A percentile compares a stretch with the other conserved stretches of the same genome.
phyloP scores from a whole-genome alignment of 202 grass and related monocot genomes.

The Zoysia matrella region DNA sequence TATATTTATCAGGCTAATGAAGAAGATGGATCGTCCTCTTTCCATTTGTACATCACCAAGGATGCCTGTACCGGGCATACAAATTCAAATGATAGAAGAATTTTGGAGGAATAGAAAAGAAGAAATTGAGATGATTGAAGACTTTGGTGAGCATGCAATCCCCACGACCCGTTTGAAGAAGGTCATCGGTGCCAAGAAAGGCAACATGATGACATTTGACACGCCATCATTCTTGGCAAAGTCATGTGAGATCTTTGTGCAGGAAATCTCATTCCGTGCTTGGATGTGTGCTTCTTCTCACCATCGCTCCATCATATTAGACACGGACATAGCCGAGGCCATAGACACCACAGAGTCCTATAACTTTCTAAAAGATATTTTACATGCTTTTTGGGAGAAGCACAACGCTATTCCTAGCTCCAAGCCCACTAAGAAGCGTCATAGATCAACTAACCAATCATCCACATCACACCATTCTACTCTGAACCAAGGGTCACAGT shows the following conservation, averaged over 20 bases:
- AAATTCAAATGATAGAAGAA: background rate
- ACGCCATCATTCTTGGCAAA: background rate
- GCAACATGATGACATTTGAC: background rate
- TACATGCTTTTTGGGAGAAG: background rate
- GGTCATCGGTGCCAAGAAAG: background rate
- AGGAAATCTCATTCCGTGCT: constrained; percentile 5
- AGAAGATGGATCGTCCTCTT: background rate
- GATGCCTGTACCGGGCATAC: too few relatives aligned
- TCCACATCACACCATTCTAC: background rate
- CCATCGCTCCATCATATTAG: background rate
- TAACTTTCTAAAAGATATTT: background rate
- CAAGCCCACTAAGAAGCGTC: too few relatives aligned
- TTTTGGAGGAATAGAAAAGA: constrained; percentile 18
- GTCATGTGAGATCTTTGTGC: constrained; percentile 33
- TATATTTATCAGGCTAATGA: background rate
- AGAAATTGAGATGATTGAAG: background rate
- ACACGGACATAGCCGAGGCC: background rate
- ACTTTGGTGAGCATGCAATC: too few relatives aligned
- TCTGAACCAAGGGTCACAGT: background rate
- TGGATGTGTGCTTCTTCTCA: constrained; percentile 9
- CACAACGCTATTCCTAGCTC: too few relatives aligned
- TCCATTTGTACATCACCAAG: background rate
- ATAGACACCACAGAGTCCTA: too few relatives aligned
- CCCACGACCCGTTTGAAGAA: background rate
- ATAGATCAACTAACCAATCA: too few relatives aligned